Base-by-base conservation (phyloP, 805 yeast species). In the Danielozyma ontarioensis region DNA sequence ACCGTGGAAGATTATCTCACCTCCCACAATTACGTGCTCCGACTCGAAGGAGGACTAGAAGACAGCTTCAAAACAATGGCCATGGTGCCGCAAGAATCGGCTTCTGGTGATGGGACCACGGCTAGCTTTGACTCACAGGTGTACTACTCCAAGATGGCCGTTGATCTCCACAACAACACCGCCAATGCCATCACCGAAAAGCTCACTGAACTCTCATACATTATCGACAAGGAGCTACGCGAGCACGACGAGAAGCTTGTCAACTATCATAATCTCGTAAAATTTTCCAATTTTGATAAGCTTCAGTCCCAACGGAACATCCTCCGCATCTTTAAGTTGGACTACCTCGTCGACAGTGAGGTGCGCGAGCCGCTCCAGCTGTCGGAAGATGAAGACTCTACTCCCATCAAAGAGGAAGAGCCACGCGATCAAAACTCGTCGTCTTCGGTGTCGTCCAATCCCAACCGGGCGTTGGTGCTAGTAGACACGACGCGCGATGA, bases 51-150 rank as follows among this genome's bases (percentile, higher is more conserved):
- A 13, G 31, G 28, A 8, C 33, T 25, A 22, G 42, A 39, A 4
- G 41, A 35, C 25, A 10, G 11, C 22, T n/a, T n/a, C n/a, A n/a
- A n/a, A n/a, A 19, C 22, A 6, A 6, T 6, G 8, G 22, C 6
- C 8, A 6, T 19, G 8, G 22, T 19, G 22, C 8, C 22, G 8
- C 6, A 19, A 6, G 22, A 10, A 6, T 10, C 6, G 8, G 22
- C 22, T 10, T 6, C 6, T 10, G 22, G 22, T 10, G 22, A 6
- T 10, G 22, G 8, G 8, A 19, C 22, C 22, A n/a, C n/a, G n/a
- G n/a, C n/a, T n/a, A 57, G 63, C 33, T 61, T 63, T 33, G 70
- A 63, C 29, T 47, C 60, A 16, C 68, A 64, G 33, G 42, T 64
- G 37, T 57, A 59, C 34, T 50, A 53, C 27, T 55, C 66, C 13